Evolutionary conservation across 768 basidiomycete species (phyloP).

Genomic region (Phanerochaete sordida): DNA sequence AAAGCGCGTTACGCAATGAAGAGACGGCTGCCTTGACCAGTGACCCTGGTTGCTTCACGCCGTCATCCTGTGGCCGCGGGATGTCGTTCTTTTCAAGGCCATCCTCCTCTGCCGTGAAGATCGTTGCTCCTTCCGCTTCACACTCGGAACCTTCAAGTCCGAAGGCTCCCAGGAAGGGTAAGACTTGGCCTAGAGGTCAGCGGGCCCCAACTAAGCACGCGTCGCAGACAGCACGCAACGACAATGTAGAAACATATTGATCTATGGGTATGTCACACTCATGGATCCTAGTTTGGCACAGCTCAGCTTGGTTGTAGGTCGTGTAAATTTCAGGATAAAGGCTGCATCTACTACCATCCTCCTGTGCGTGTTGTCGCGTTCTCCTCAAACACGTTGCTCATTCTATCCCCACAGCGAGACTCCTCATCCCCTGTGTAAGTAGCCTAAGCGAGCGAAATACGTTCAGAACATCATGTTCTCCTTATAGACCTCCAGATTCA

Average conservation of each 20-base stretch:
- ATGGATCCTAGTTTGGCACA: constrained; percentile 4
- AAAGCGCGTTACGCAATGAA: constrained; percentile 1
- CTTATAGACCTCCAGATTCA: constrained; percentile 37
- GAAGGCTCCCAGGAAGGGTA: constrained; percentile 44
- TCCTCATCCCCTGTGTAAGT: constrained; percentile 25
- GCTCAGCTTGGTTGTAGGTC: constrained; percentile 39
- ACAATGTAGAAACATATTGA: constrained; percentile 88
- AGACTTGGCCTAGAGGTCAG: neutral
- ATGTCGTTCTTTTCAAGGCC: constrained; percentile 65
- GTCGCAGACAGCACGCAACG: constrained; percentile 62
- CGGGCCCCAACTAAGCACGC: constrained; percentile 12
- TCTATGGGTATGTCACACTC: constrained; percentile 65
- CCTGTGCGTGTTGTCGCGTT: constrained; percentile 37
- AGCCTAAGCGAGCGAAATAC: constrained; percentile 1
- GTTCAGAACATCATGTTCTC: neutral
- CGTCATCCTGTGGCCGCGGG: constrained; percentile 17
- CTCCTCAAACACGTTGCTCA: neutral
- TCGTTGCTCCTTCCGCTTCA: constrained; percentile 55
- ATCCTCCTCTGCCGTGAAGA: constrained; percentile 63
- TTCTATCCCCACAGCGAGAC: constrained; percentile 19
- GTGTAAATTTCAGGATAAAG: constrained; percentile 85
- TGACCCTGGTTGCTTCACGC: neutral
- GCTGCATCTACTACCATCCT: constrained; percentile 82
- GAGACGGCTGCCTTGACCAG: neutral
- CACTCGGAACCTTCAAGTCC: constrained; percentile 35